Percentiles rank a stretch among this genome's conserved stretches.
Conservation (phyloP, 2,329 filamentous ascomycete genomes). For the Meredithiella fracta region DNA sequence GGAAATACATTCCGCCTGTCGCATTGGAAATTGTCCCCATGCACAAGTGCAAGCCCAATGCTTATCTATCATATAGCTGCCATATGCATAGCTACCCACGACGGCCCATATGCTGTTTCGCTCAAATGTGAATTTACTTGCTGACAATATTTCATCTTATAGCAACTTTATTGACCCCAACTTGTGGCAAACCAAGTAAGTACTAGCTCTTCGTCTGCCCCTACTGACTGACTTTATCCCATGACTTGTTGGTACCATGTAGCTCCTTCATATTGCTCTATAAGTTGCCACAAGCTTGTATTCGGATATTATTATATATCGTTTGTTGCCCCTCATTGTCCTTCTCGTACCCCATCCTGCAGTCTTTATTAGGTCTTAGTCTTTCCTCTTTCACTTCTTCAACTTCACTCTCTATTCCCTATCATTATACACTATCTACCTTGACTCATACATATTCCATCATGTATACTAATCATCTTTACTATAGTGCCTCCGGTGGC, state of each 20-base stretch:
- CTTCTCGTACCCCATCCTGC: not conserved
- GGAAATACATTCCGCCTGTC: slow-evolving; percentile 1
- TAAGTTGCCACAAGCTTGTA: not conserved
- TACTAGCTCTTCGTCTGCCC: not conserved
- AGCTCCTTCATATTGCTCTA: not conserved
- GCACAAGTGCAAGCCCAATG: not conserved
- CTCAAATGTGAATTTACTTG: slow-evolving; percentile 9
- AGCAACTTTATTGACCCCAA: slow-evolving; percentile 8
- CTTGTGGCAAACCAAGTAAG: slow-evolving; percentile 14
- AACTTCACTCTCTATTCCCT: too few species aligned
- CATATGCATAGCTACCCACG: slow-evolving; percentile 4
- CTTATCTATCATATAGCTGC: not conserved
- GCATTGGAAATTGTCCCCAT: not conserved
- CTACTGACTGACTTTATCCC: not conserved
- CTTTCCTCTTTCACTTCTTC: not conserved
- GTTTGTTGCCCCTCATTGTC: not conserved
- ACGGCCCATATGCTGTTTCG: slow-evolving; percentile 3
- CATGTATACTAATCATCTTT: slow-evolving; percentile 4
- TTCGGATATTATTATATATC: not conserved
- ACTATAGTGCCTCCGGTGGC: slow-evolving; percentile 6
- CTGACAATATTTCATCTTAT: not conserved
- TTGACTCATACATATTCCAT: not conserved
- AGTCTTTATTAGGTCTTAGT: too few species aligned
- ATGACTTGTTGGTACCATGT: not conserved
- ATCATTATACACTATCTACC: too few species aligned